phyloP scores from a whole-genome alignment of 495 filamentous ascomycete species.

The Xylaria sp. region DNA sequence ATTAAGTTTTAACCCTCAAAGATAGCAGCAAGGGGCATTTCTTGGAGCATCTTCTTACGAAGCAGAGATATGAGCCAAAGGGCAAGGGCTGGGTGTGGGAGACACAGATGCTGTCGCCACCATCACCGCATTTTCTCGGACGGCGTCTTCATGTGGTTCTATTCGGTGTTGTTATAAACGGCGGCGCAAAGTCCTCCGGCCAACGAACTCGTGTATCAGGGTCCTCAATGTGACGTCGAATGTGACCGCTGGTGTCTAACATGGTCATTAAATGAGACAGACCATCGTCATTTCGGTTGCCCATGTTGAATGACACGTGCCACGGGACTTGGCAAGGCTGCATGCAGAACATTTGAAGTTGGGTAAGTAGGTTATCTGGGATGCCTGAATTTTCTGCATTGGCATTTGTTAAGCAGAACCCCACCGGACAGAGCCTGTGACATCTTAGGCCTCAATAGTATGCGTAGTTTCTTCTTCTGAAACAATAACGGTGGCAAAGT shows the following conservation, averaged over 20 bases:
- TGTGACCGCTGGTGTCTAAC: too few species aligned
- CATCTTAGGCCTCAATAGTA: not conserved
- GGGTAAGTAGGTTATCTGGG: not conserved
- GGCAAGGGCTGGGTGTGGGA: not conserved
- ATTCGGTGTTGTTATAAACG: not conserved
- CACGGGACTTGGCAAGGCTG: not conserved
- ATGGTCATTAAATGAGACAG: not conserved
- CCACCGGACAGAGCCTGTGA: not conserved
- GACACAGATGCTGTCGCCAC: not conserved
- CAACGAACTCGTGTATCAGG: not conserved
- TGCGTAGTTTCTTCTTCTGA: not conserved
- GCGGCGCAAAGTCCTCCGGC: not conserved
- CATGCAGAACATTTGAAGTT: not conserved
- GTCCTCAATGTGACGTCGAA: not conserved
- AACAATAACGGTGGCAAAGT: not conserved
- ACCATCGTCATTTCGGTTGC: too few species aligned
- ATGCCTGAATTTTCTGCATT: not conserved
- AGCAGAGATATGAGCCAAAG: not conserved
- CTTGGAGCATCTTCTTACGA: not conserved
- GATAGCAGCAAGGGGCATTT: not conserved
- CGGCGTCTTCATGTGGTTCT: not conserved
- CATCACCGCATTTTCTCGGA: not conserved
- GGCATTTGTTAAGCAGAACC: not conserved
- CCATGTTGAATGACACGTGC: not conserved
- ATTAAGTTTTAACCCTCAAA: too few species aligned